Conservation (phyloP, 176 grass and related monocot genomes). For the Carex cristatella region DNA sequence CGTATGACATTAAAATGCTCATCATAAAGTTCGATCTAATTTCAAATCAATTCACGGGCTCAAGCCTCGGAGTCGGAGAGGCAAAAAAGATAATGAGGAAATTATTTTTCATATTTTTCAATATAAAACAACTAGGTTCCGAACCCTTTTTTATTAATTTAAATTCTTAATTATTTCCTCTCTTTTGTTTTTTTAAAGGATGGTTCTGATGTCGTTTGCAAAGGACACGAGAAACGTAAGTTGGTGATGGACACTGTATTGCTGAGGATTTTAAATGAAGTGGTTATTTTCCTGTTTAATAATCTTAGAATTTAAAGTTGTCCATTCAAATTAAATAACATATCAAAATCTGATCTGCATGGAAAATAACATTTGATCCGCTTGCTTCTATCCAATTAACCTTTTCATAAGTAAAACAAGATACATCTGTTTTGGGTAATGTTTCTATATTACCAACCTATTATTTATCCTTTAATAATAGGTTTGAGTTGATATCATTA, state of each 20-base stretch:
- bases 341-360: background rate
- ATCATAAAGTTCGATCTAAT: too few relatives aligned
- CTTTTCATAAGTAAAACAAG: background rate
- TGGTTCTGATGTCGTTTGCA: constrained; percentile 10
- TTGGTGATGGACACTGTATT: background rate
- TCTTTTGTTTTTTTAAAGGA: background rate
- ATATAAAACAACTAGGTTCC: background rate
- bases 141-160: background rate
- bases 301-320: background rate
- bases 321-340: background rate
- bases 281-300: background rate
- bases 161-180: background rate
- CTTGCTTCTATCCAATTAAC: background rate
- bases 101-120: too few relatives aligned
- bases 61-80: too few relatives aligned
- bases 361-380: constrained; percentile 9
- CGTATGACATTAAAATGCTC: too few relatives aligned
- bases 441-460: background rate
- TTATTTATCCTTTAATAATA: background rate
- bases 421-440: background rate
- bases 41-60: too few relatives aligned
- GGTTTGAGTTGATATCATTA: background rate
- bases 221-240: background rate
- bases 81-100: too few relatives aligned
- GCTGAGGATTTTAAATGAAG: background rate